Percentiles rank a stretch among this genome's conserved stretches.
phyloP scores from a whole-genome alignment of 331 rosid species.

The Rhamnella rubrinervis region DNA sequence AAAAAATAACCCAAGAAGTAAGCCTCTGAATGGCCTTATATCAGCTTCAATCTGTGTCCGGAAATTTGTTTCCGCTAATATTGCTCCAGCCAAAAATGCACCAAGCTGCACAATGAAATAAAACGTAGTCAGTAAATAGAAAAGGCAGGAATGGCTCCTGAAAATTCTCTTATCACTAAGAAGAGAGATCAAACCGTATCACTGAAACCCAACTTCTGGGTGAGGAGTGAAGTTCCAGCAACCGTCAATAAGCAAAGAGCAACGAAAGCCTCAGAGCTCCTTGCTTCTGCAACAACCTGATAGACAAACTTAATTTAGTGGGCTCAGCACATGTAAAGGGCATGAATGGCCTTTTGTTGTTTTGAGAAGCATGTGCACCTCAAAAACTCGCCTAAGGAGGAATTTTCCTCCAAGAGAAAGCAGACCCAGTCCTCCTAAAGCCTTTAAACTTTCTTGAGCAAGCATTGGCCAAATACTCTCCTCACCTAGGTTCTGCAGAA shows the following conservation, averaged over 20 bases:
- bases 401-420: constrained; percentile 92
- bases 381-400: constrained; percentile 90
- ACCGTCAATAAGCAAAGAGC: constrained; percentile 95
- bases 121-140: constrained; percentile 8
- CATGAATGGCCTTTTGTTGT: neutral
- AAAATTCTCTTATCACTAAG: neutral
- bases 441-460: constrained; percentile 92
- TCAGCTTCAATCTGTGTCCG: constrained; percentile 99
- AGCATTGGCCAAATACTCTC: constrained; percentile 96
- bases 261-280: constrained; percentile 99
- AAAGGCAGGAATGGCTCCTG: neutral
- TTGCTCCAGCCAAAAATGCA: constrained; percentile 98
- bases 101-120: constrained; percentile 73
- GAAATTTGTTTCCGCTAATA: constrained; percentile 98
- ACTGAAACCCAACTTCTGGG: constrained; percentile 97
- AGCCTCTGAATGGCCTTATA: constrained; percentile 97
- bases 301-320: constrained; percentile 31
- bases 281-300: constrained; percentile 98
- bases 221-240: constrained; percentile 90
- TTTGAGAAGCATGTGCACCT: constrained; percentile 47
- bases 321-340: constrained; percentile 4
- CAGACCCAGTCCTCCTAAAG: constrained; percentile 90
- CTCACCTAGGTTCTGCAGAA: constrained; percentile 61
- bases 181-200: constrained; percentile 69
- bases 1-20: constrained; percentile 93